Percentiles rank a stretch among this genome's conserved stretches.
Evolutionary conservation across 352 stramenopile genomes (phyloP).

Genomic region (Chrysophaeum taylorii): DNA sequence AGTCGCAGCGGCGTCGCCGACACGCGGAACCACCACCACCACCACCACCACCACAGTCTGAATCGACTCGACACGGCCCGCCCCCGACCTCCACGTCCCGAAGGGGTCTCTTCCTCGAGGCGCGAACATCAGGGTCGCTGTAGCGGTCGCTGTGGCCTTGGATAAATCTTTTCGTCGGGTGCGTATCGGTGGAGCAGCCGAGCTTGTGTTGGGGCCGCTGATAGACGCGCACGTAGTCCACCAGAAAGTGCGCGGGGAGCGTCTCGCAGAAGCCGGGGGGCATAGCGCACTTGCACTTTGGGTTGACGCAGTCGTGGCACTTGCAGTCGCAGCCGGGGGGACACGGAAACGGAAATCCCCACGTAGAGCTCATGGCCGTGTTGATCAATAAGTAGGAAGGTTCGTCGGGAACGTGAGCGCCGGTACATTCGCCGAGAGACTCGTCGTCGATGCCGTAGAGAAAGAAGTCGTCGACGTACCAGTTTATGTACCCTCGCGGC

Average conservation of each 20-base stretch:
- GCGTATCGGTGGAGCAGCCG: conserved; percentile 26
- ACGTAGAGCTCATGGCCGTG: conserved; percentile 71
- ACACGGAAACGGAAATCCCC: conserved; percentile 54
- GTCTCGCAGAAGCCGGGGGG: conserved; percentile 43
- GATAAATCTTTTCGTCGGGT: conserved; percentile 31
- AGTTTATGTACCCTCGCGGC: conserved; percentile 41
- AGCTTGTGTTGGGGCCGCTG: conserved; percentile 31
- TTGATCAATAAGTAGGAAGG: conserved; percentile 86
- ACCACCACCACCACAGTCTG: neutral
- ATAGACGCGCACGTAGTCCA: conserved; percentile 66
- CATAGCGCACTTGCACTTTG: conserved; percentile 21
- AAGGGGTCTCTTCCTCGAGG: neutral
- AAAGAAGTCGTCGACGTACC: conserved; percentile 55
- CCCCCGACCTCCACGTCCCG: conserved; percentile 2
- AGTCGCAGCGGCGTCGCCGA: too few species aligned
- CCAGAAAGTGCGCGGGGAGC: conserved; percentile 66
- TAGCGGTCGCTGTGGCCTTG: conserved; percentile 27
- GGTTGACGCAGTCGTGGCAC: conserved; percentile 42
- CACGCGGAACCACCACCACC: neutral
- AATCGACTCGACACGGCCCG: neutral
- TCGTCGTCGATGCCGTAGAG: conserved; percentile 33
- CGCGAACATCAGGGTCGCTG: conserved; percentile 11
- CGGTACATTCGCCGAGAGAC: conserved; percentile 22
- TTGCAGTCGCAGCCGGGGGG: conserved; percentile 39
- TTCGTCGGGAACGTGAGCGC: conserved; percentile 59